Evolutionary conservation across 2,329 filamentous ascomycete species (phyloP).

Genomic region (Aspergillus ustus): DNA sequence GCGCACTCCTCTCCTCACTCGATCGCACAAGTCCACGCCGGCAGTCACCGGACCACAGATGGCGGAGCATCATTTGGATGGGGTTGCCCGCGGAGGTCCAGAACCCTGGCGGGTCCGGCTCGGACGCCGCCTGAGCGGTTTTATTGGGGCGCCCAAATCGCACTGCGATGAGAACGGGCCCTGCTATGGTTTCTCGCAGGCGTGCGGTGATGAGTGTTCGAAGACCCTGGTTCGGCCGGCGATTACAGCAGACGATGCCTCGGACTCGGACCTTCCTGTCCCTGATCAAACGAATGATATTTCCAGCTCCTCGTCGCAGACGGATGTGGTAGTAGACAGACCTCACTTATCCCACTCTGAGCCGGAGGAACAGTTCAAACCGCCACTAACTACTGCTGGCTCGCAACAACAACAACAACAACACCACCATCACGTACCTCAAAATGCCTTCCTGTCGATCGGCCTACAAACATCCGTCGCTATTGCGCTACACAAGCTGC

Average conservation of each 20-base stretch:
- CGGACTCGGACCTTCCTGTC: slow-evolving; percentile 14
- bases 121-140: slow-evolving; percentile 50
- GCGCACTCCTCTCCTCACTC: slow-evolving; percentile 36
- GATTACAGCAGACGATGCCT: slow-evolving; percentile 22
- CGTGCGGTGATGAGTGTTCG: slow-evolving; percentile 65
- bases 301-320: slow-evolving; percentile 22
- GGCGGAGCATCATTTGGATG: slow-evolving; percentile 22
- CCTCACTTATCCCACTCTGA: slow-evolving; percentile 1
- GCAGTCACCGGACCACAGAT: slow-evolving; percentile 19
- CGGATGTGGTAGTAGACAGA: slow-evolving; percentile 14
- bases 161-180: slow-evolving; percentile 62
- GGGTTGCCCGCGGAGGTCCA: slow-evolving; percentile 24
- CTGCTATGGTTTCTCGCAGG: slow-evolving; percentile 66
- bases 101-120: slow-evolving; percentile 43
- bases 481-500: slow-evolving; percentile 94
- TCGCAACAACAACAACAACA: too few relatives aligned
- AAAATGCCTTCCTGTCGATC: slow-evolving; percentile 90
- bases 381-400: slow-evolving; percentile 11
- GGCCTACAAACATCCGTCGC: slow-evolving; percentile 95
- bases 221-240: slow-evolving; percentile 45
- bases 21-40: slow-evolving; percentile 30
- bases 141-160: slow-evolving; percentile 55
- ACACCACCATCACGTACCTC: slow-evolving; percentile 93
- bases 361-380: slow-evolving; percentile 12
- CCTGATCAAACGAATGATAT: slow-evolving; percentile 2